Base-by-base conservation (phyloP, 768 basidiomycete genomes). In the Termitomyces sp. region DNA sequence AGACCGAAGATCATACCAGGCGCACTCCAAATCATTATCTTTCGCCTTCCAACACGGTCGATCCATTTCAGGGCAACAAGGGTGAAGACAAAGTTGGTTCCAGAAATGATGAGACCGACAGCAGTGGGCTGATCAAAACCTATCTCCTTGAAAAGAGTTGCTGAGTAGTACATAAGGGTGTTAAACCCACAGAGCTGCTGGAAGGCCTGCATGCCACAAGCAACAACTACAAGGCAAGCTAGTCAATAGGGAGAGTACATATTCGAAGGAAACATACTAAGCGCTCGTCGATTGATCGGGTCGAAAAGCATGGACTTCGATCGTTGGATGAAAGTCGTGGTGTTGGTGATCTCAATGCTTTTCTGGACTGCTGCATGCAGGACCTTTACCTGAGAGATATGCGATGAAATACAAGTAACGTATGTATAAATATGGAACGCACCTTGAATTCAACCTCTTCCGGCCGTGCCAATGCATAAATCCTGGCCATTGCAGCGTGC, bases 141-240 rank as follows among this genome's bases (percentile, higher is more conserved):
- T 49, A 92, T 87, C 60, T 84, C 77, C 61, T 86, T 80, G 74
- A 92, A 92, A 12, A 92, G 76, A 0, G 89, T 89, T 3, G 89
- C 86, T 21, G 86, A 86, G 65, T 86, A 85, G 63, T 80, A 83
- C 81, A 84, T 83, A 56, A 91, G 78, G 0, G 90, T 89, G 64
- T 92, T 91, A 75, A 91, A 91, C 1, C 91, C 91, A 59, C 84
- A 91, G 0, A 92, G 76, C 66, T 92, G 91, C 65, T 94, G 91
- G 70, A 84, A 86, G 0, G 86, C 89, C 71, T 92, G 90, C 69
- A 92, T 82, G 44, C 87, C 90, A 65, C 87, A 89, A 10, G 81
- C 86, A 14, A 93, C 77, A 60, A 88, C 87, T 89, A 46, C 15
- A 5, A 12, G 19, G 19, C 11, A 5, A 50, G 37, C 48, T 21